Evolutionary conservation across 176 grass and related monocot species (phyloP).

Genomic region (Zea mays): DNA sequence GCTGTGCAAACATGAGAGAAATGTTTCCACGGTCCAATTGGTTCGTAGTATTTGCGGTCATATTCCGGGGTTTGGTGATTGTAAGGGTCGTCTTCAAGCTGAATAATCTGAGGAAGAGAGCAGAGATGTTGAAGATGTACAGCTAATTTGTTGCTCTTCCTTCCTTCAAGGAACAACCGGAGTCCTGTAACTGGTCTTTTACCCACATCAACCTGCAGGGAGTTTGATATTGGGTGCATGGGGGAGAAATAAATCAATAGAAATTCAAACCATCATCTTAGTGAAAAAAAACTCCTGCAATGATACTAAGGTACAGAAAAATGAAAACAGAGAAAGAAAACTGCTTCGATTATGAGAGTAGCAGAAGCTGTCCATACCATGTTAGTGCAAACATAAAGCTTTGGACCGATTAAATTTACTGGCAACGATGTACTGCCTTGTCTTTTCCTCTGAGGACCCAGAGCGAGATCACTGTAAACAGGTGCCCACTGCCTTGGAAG

Average conservation of each 20-base stretch:
- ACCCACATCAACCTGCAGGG: slow-evolving; percentile 78
- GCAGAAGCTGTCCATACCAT: slow-evolving; percentile 52
- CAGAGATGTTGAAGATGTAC: slow-evolving; percentile 93
- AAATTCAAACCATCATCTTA: background rate
- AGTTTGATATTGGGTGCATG: slow-evolving; percentile 21
- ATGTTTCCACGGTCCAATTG: slow-evolving; percentile 74
- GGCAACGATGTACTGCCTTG: slow-evolving; percentile 82
- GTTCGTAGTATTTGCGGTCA: slow-evolving; percentile 79
- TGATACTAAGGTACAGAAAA: background rate
- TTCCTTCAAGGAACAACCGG: slow-evolving; percentile 87
- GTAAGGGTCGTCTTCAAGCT: slow-evolving; percentile 62
- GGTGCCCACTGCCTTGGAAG: slow-evolving; percentile 97
- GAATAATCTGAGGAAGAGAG: slow-evolving; percentile 83
- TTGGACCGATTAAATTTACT: slow-evolving; percentile 88
- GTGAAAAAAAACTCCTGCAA: slow-evolving; percentile 1
- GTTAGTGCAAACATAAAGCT: slow-evolving; percentile 89
- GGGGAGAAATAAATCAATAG: background rate
- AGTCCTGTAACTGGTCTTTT: slow-evolving; percentile 82
- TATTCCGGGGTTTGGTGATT: slow-evolving; percentile 49
- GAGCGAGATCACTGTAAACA: slow-evolving; percentile 83
- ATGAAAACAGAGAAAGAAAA: background rate
- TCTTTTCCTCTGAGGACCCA: slow-evolving; percentile 85
- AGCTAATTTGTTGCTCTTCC: slow-evolving; percentile 88
- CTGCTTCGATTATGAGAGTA: slow-evolving; percentile 2
- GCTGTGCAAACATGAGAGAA: slow-evolving; percentile 93